A percentile compares a stretch with the other conserved stretches of the same genome.
phyloP scores from a whole-genome alignment of 768 basidiomycete species.

The Lactifluus pinguis region DNA sequence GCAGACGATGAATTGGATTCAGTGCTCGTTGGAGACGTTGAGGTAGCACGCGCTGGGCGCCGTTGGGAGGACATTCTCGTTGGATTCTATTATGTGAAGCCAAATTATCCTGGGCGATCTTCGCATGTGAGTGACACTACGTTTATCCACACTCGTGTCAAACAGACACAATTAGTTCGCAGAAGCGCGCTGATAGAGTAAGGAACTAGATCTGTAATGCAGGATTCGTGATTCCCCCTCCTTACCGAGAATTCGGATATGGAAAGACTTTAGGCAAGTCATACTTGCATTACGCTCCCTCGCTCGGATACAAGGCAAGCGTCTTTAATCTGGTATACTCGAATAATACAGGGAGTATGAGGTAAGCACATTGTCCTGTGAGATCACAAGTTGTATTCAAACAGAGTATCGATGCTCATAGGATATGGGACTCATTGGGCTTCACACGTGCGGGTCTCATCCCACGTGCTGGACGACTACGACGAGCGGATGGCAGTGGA shows the following conservation, averaged over 20 bases:
- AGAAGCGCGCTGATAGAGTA: background rate
- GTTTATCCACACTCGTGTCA: too few relatives aligned
- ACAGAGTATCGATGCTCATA: conserved; percentile 18
- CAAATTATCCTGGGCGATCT: conserved; percentile 84
- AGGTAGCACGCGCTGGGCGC: conserved; percentile 39
- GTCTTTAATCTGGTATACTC: conserved; percentile 84
- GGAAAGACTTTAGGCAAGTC: conserved; percentile 68
- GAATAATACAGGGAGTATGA: conserved; percentile 68
- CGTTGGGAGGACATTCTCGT: conserved; percentile 63
- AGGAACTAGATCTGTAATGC: conserved; percentile 69
- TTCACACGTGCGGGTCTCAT: conserved; percentile 75
- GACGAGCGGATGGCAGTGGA: conserved; percentile 51
- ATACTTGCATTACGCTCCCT: conserved; percentile 74
- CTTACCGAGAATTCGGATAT: conserved; percentile 53
- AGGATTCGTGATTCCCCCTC: conserved; percentile 72
- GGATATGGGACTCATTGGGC: conserved; percentile 78
- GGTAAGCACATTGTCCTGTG: conserved; percentile 31
- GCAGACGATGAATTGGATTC: background rate
- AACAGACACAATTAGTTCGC: background rate
- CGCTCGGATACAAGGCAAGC: conserved; percentile 64
- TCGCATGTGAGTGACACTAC: conserved; percentile 59
- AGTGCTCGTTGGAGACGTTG: conserved; percentile 24
- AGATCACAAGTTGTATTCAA: background rate
- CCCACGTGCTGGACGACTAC: conserved; percentile 66
- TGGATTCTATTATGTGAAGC: conserved; percentile 80